These are phyloP conservation scores for Mycena indigotica DNA, from an alignment of 768 basidiomycete genomes.

Conservation along the genomic window DNA sequence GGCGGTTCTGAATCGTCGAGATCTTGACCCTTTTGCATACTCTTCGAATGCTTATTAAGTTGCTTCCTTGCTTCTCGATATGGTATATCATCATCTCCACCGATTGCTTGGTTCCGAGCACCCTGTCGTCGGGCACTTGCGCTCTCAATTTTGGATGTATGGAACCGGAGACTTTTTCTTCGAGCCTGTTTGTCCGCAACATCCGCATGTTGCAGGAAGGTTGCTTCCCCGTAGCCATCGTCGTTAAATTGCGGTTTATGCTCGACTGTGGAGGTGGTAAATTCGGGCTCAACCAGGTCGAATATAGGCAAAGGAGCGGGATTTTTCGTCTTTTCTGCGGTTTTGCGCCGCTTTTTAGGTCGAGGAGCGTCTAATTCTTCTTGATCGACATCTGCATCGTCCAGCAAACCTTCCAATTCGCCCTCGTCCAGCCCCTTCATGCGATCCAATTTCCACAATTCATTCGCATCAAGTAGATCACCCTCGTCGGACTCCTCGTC, in stretches of 20 bases:
- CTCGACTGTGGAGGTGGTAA: constrained; percentile 44
- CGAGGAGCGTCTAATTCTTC: constrained; percentile 33
- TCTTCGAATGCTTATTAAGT: constrained; percentile 39
- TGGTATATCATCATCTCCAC: constrained; percentile 96
- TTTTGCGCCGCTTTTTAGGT: constrained; percentile 69
- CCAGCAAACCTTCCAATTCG: constrained; percentile 59
- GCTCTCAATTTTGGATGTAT: constrained; percentile 88
- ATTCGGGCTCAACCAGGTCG: constrained; percentile 82
- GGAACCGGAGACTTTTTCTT: constrained; percentile 86
- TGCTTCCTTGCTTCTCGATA: constrained; percentile 76
- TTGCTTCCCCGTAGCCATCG: constrained; percentile 76
- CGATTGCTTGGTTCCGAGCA: constrained; percentile 68
- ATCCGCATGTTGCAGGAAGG: constrained; percentile 68
- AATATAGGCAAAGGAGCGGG: constrained; percentile 48
- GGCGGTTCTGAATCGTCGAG: constrained; percentile 61
- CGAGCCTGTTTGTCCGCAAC: constrained; percentile 81
- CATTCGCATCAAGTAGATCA: constrained; percentile 41
- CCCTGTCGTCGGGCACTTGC: constrained; percentile 73
- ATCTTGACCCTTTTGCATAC: constrained; percentile 62
- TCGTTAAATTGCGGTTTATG: constrained; percentile 26
- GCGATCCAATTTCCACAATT: constrained; percentile 45
- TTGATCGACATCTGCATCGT: constrained; percentile 46
- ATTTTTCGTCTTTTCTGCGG: constrained; percentile 36
- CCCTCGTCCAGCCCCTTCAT: constrained; percentile 41
- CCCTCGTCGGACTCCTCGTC: constrained; percentile 44